Evolutionary conservation across 2,329 filamentous ascomycete species (phyloP).

Genomic region (Verticillium zaregamsianum): DNA sequence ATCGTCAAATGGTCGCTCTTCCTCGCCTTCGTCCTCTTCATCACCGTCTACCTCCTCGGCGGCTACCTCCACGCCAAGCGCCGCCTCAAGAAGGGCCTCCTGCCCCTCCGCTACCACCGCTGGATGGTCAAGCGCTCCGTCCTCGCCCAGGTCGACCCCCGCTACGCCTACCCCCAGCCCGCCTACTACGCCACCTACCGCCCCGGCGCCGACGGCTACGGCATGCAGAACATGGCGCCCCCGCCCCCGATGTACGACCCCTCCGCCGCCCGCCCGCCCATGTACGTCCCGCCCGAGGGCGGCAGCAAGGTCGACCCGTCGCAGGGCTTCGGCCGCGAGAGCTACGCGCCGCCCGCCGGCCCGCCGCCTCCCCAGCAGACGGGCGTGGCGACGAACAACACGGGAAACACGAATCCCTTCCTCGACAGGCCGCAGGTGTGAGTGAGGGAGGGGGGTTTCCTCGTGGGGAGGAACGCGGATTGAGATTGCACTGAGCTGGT

Average conservation of each 20-base stretch:
- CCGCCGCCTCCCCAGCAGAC: conserved; percentile 34
- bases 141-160: conserved; percentile 42
- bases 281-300: conserved; percentile 48
- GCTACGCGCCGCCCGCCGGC: conserved; percentile 40
- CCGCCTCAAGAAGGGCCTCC: conserved; percentile 61
- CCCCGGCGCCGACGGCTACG: conserved; percentile 20
- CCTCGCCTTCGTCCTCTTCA: conserved; percentile 51
- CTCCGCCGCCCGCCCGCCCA: conserved; percentile 43
- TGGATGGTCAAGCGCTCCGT: conserved; percentile 47
- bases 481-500: neutral
- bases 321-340: conserved; percentile 29
- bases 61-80: conserved; percentile 68
- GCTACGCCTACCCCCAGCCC: conserved; percentile 42
- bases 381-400: conserved; percentile 22
- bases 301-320: conserved; percentile 50
- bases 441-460: neutral
- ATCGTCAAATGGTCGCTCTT: conserved; percentile 72
- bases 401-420: conserved; percentile 27
- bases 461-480: neutral
- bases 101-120: conserved; percentile 67
- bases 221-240: conserved; percentile 48
- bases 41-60: conserved; percentile 59
- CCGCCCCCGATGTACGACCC: conserved; percentile 54
- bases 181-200: conserved; percentile 23
- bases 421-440: conserved; percentile 5